Conservation (phyloP, 2,329 filamentous ascomycete species). For the Harringtonia aguacate region DNA sequence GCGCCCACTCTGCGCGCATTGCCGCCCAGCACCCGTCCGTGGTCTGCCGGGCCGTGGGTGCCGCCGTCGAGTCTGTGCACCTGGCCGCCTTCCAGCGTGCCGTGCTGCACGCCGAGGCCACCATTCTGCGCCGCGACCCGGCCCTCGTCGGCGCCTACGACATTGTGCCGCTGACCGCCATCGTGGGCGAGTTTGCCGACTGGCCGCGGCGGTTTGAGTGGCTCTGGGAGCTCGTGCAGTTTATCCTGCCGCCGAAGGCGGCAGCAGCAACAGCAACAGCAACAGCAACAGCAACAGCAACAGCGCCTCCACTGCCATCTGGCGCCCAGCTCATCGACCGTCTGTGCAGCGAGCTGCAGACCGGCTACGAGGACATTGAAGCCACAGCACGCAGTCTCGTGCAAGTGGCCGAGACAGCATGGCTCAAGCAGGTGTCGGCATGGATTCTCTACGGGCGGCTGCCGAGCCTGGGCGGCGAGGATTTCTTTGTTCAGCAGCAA, state of each 20-base stretch:
- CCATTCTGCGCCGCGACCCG: slow-evolving; percentile 66
- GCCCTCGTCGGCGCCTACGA: slow-evolving; percentile 81
- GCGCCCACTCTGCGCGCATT: slow-evolving; percentile 55
- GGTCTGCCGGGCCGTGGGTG: slow-evolving; percentile 79
- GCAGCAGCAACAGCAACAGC: slow-evolving; percentile 8
- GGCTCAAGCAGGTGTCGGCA: slow-evolving; percentile 80
- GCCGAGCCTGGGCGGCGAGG: slow-evolving; percentile 64
- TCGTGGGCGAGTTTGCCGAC: slow-evolving; percentile 75
- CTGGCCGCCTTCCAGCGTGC: slow-evolving; percentile 73
- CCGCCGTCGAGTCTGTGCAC: slow-evolving; percentile 63
- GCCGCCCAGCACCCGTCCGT: slow-evolving; percentile 63
- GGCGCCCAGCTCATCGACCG: slow-evolving; percentile 69
- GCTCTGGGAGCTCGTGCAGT: slow-evolving; percentile 64
- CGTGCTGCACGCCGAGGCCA: slow-evolving; percentile 73
- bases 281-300: slow-evolving; percentile 3
- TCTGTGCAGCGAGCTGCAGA: slow-evolving; percentile 66
- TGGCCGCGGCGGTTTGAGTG: slow-evolving; percentile 82
- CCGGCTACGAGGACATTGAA: slow-evolving; percentile 81
- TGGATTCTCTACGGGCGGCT: slow-evolving; percentile 87
- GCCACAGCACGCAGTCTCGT: slow-evolving; percentile 62
- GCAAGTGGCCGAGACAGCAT: slow-evolving; percentile 74
- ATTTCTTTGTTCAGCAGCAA: slow-evolving; percentile 69
- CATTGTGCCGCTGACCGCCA: slow-evolving; percentile 79
- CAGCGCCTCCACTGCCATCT: slow-evolving; percentile 33
- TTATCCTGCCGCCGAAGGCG: slow-evolving; percentile 40